These are phyloP conservation scores for Funneliformis caledonium DNA, from an alignment of 371 early-diverging fungal genomes.

Conservation along the genomic window DNA sequence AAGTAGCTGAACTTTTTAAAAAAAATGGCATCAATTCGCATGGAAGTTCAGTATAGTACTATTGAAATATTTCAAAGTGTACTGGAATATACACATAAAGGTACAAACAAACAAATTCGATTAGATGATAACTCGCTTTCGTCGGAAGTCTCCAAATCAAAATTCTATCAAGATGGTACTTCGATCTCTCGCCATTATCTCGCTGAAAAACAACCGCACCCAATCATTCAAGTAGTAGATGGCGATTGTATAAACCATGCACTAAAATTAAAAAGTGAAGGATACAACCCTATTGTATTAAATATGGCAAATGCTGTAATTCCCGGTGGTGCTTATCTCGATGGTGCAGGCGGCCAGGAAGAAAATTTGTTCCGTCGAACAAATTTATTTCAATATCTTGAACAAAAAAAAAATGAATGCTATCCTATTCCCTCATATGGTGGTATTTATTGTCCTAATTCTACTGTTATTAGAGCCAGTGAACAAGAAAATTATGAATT, in stretches of 20 bases:
- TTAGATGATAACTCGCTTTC: not conserved
- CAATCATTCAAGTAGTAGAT: slow-evolving; percentile 45
- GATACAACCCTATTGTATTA: slow-evolving; percentile 51
- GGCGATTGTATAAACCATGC: slow-evolving; percentile 50
- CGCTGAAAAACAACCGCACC: slow-evolving; percentile 46
- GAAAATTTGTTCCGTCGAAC: slow-evolving; percentile 53
- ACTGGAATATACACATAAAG: not conserved
- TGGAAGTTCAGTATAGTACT: not conserved
- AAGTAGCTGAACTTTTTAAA: too few relatives aligned
- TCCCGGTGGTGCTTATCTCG: slow-evolving; percentile 51
- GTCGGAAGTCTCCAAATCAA: slow-evolving; percentile 17
- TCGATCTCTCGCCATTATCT: slow-evolving; percentile 44
- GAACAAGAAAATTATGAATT: slow-evolving; percentile 44
- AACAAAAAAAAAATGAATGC: slow-evolving; percentile 47
- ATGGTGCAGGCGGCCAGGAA: slow-evolving; percentile 51
- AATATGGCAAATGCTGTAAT: slow-evolving; percentile 50
- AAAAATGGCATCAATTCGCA: not conserved
- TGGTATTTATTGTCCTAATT: slow-evolving; percentile 52
- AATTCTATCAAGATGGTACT: slow-evolving; percentile 42
- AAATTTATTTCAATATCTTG: slow-evolving; percentile 51
- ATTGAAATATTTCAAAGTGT: not conserved
- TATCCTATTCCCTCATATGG: slow-evolving; percentile 50
- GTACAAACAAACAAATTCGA: not conserved
- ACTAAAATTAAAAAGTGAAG: slow-evolving; percentile 45
- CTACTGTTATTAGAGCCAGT: slow-evolving; percentile 49